A percentile compares a stretch with the other conserved stretches of the same genome.
Evolutionary conservation across 345 rosid genomes (phyloP).

Genomic region (Xanthoceras sorbifolium): DNA sequence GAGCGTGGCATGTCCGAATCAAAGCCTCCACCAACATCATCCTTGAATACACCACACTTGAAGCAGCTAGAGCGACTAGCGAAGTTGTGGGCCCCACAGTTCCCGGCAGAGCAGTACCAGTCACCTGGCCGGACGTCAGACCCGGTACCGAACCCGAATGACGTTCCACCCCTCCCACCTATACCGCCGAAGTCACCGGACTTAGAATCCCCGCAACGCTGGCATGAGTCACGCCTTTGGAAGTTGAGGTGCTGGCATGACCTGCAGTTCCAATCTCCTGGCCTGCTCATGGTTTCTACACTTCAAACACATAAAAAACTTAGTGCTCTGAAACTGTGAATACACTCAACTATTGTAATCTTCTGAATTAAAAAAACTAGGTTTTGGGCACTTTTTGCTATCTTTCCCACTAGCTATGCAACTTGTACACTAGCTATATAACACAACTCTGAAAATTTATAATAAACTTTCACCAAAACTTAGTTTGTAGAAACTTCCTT

Average conservation of each 20-base stretch:
- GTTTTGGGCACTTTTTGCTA: not conserved
- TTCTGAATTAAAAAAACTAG: not conserved
- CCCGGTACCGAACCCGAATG: conserved; percentile 71
- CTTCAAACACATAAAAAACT: not conserved
- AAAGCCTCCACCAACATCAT: conserved; percentile 45
- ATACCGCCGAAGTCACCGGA: conserved; percentile 51
- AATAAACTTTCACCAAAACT: not conserved
- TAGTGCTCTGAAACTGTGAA: no score
- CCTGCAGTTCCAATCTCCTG: conserved; percentile 92
- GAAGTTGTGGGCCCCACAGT: conserved; percentile 91
- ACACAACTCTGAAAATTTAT: not conserved
- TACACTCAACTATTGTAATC: no score
- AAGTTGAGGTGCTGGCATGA: conserved; percentile 83
- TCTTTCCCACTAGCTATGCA: no score
- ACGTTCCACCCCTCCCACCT: conserved; percentile 54
- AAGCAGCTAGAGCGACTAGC: conserved; percentile 93
- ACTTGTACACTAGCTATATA: no score
- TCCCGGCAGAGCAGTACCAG: conserved; percentile 86
- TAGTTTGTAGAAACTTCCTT: not conserved
- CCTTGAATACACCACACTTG: conserved; percentile 84
- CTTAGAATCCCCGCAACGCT: conserved; percentile 60
- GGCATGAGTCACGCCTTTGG: conserved; percentile 86
- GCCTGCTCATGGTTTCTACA: conserved; percentile 58
- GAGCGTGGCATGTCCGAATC: conserved; percentile 48
- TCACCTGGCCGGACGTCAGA: conserved; percentile 95